These are phyloP conservation scores for Corniculantispora saksenae DNA, from an alignment of 2,329 filamentous ascomycete species.

Conservation along the genomic window DNA sequence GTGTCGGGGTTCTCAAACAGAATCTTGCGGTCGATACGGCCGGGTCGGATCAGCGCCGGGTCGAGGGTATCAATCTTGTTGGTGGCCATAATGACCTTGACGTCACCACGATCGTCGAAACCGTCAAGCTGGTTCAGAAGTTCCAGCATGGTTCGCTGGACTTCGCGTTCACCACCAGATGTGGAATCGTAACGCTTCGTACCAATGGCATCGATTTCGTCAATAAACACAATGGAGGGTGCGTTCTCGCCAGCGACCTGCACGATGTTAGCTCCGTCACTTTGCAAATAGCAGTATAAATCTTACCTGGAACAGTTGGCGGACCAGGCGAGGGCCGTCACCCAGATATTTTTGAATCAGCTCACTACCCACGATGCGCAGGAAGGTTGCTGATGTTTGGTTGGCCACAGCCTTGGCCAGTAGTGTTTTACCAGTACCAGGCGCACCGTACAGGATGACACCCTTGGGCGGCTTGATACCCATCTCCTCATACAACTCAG, in stretches of 20 bases:
- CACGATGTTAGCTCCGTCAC: neutral
- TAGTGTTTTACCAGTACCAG: conserved; percentile 94
- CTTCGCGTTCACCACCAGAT: conserved; percentile 93
- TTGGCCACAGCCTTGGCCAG: conserved; percentile 97
- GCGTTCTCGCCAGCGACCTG: conserved; percentile 92
- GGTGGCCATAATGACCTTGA: conserved; percentile 99
- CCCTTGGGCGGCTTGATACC: conserved; percentile 99
- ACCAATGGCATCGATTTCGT: conserved; percentile 98
- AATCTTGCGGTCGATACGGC: conserved; percentile 98
- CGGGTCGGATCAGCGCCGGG: conserved; percentile 91
- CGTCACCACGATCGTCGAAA: conserved; percentile 97
- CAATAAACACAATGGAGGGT: conserved; percentile 97
- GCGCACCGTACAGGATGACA: conserved; percentile 96
- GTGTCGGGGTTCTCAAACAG: conserved; percentile 70
- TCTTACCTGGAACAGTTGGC: conserved; percentile 85
- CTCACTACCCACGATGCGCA: conserved; percentile 95
- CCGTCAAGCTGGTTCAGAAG: conserved; percentile 97
- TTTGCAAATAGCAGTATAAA: neutral
- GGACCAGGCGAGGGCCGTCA: conserved; percentile 90
- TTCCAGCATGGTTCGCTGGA: conserved; percentile 98
- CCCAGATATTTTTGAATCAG: conserved; percentile 98
- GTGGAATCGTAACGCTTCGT: conserved; percentile 98
- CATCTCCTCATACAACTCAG: conserved; percentile 99
- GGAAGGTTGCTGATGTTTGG: conserved; percentile 96
- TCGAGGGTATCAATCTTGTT: conserved; percentile 99